Percentiles rank a stretch among this genome's conserved stretches.
These are phyloP conservation scores for Stephania yunnanensis DNA, from an alignment of 164 flowering plant genomes.

Conservation along the genomic window DNA sequence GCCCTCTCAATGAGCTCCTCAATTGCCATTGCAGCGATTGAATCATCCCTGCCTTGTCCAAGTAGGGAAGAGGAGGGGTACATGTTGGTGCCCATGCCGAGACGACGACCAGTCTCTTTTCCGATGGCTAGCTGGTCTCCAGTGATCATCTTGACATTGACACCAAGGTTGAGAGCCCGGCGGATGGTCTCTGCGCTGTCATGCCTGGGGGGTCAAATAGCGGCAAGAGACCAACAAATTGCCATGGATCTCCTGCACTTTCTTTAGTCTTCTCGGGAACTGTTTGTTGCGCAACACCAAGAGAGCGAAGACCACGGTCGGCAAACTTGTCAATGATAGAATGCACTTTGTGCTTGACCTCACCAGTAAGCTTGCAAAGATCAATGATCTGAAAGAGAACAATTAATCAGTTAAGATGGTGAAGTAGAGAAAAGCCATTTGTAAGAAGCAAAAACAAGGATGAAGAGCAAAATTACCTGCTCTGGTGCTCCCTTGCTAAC, in stretches of 20 bases:
- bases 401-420: not conserved
- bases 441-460: not conserved
- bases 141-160: conserved; percentile 90
- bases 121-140: conserved; percentile 92
- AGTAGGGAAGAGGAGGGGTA: conserved; percentile 82
- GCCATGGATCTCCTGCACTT: conserved; percentile 71
- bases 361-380: conserved; percentile 54
- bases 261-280: conserved; percentile 73
- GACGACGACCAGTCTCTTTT: conserved; percentile 84
- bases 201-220: conserved; percentile 90
- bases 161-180: conserved; percentile 80
- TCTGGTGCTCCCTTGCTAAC: conserved; percentile 46
- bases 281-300: conserved; percentile 61
- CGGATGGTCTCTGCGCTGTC: conserved; percentile 91
- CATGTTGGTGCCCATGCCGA: conserved; percentile 96
- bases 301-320: conserved; percentile 70
- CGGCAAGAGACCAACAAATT: conserved; percentile 79
- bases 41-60: conserved; percentile 54
- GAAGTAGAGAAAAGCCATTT: not conserved
- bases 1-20: conserved; percentile 87
- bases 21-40: conserved; percentile 50
- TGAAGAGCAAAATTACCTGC: conserved; percentile 16
- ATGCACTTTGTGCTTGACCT: conserved; percentile 36
- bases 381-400: conserved; percentile 51
- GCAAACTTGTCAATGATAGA: conserved; percentile 48